Base-by-base conservation (phyloP, 1,284 basidiomycete species). In the Fomitopsis schrenkii region DNA sequence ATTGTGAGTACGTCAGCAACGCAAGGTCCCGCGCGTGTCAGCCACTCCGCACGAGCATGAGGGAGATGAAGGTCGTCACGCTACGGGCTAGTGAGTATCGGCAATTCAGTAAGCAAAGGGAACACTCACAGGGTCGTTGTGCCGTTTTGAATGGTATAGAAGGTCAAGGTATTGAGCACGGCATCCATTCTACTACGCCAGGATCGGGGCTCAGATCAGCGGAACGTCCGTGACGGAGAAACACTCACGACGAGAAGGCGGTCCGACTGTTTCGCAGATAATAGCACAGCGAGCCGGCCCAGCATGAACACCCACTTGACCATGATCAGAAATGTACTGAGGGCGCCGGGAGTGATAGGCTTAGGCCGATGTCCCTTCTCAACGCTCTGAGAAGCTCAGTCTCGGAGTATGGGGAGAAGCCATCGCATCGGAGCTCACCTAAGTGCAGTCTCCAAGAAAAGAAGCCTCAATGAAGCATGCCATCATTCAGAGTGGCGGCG, bases 141-240 rank as follows among this genome's bases (percentile, higher is more conserved):
- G 40, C 83, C 83, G 28, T 78, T 82, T 68, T 85, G 81, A 42
- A 85, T 76, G 1, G 82, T 79, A 63, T 84, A 84, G 12, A 83
- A 67, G 17, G 80, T 79, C 55, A 84, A 73, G 0, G 76, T 68
- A 63, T 83, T 76, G 58, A 84, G 76, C 60, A 85, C 67, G 5
- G 74, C 72, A 64, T 82, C 78, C 68, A 83, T 68, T 46, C 82
- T 83, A 44, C 82, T 83, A 44, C 26, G 7, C 6, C 28, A 36
- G 40, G 26, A 6, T 15, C 6, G 5, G 22, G 1, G n/a, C 17
- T 53, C 19, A 55, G 22, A 5, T 2, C 22, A 9, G 19, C 36
- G 30, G 42, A 36, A 38, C 22, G 12, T 22, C 7, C 35, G 30
- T 8, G 12, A 5, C 52, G 19, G 2, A 5, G 4, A 0, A 9